Conservation (phyloP, 495 filamentous ascomycete species). For the Trichocladium uniseriatum region DNA sequence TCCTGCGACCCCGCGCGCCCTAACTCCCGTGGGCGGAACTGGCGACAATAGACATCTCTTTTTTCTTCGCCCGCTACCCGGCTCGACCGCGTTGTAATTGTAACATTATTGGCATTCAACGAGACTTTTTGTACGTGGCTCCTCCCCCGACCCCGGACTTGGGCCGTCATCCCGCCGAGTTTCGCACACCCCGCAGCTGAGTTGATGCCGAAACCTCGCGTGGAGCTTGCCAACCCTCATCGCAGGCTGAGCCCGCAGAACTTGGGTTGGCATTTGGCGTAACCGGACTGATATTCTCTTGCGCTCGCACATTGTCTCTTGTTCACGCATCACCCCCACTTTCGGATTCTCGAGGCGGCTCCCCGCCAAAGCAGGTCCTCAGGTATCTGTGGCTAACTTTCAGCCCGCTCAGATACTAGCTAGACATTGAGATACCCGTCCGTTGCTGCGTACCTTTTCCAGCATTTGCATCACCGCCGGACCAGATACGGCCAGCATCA, state of each 20-base stretch:
- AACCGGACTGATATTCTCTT: background rate
- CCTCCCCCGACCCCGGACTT: background rate
- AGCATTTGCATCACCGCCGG: constrained; percentile 10
- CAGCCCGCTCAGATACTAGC: constrained; percentile 18
- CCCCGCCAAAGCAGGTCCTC: background rate
- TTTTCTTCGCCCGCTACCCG: constrained; percentile 4
- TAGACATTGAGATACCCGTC: constrained; percentile 27
- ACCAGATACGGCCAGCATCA: background rate
- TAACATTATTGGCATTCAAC: constrained; percentile 22
- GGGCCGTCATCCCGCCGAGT: background rate
- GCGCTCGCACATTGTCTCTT: background rate
- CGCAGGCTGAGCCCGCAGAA: background rate
- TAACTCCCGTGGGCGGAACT: background rate
- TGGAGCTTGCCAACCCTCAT: background rate
- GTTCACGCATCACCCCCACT: background rate
- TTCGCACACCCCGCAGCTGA: background rate
- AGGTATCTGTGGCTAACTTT: no score
- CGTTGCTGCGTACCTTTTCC: constrained; percentile 2
- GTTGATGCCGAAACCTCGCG: background rate
- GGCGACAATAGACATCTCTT: constrained; percentile 7
- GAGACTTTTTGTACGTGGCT: constrained; percentile 18
- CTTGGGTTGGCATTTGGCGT: background rate
- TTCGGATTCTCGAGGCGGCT: background rate
- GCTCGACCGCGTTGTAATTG: constrained; percentile 17
- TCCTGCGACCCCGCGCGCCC: constrained; percentile 2